Evolutionary conservation across 78 protist species (phyloP).

Genomic region (Monosiga brevicollis): DNA sequence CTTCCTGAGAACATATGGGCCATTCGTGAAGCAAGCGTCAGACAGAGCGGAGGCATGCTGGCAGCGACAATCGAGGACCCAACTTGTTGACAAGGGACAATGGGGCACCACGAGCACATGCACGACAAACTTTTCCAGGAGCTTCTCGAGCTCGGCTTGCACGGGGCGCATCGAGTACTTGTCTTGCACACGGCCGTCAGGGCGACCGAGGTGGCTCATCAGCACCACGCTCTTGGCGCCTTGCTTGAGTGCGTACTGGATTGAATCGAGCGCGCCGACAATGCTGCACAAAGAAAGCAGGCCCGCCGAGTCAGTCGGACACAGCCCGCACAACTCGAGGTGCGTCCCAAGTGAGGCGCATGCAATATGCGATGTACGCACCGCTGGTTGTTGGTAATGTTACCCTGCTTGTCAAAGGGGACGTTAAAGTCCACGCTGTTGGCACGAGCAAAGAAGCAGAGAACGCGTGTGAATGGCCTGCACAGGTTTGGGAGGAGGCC

Average conservation of each 20-base stretch:
- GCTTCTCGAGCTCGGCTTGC: conserved; percentile 48
- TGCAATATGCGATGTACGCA: too few species aligned
- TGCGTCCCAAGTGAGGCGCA: too few species aligned
- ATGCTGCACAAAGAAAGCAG: too few species aligned
- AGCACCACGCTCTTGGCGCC: conserved; percentile 70
- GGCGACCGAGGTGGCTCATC: conserved; percentile 97
- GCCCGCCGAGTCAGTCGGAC: too few species aligned
- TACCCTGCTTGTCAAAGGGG: conserved; percentile 54
- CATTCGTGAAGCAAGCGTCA: too few species aligned
- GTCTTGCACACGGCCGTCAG: conserved; percentile 77
- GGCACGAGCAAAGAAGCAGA: too few species aligned
- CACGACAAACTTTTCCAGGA: conserved; percentile 32
- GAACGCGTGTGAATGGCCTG: neutral
- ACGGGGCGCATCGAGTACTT: conserved; percentile 80
- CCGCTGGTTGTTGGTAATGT: conserved; percentile 67
- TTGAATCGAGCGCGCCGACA: conserved; percentile 89
- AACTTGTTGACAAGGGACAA: too few species aligned
- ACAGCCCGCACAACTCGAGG: too few species aligned
- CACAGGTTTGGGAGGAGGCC: neutral
- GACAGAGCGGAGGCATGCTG: too few species aligned
- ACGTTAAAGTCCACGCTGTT: conserved; percentile 87
- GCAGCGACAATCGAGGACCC: too few species aligned
- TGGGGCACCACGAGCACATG: too few species aligned
- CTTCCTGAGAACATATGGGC: too few species aligned
- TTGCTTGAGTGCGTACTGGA: conserved; percentile 9